phyloP scores from a whole-genome alignment of 164 flowering plant genomes.

The Liriodendron chinense region DNA sequence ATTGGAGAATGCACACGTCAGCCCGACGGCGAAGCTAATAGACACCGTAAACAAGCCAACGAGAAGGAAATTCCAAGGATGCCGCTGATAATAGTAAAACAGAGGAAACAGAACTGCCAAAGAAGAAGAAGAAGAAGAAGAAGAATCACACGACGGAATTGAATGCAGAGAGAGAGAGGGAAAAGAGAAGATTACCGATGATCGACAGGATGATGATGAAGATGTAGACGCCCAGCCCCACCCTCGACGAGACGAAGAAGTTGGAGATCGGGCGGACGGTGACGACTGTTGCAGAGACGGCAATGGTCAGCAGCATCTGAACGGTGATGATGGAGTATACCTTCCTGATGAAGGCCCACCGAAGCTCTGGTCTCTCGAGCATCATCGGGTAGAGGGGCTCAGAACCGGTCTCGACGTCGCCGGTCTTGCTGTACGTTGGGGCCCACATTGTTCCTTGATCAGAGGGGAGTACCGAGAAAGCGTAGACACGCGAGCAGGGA shows the following conservation, averaged over 20 bases:
- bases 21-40: constrained; percentile 48
- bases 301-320: constrained; percentile 64
- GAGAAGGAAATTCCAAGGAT: constrained; percentile 59
- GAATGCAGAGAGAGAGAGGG: neutral
- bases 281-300: constrained; percentile 50
- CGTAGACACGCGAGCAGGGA: neutral
- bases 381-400: constrained; percentile 55
- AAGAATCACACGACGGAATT: no score
- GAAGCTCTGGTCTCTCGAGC: constrained; percentile 61
- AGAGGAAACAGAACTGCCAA: constrained; percentile 52
- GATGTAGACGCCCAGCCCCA: constrained; percentile 13
- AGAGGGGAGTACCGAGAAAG: neutral
- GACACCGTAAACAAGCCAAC: constrained; percentile 51
- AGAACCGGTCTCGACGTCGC: constrained; percentile 47
- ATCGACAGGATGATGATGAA: constrained; percentile 14
- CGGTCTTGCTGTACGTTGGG: constrained; percentile 12
- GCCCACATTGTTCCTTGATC: constrained; percentile 21
- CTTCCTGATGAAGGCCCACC: constrained; percentile 82
- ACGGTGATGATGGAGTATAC: constrained; percentile 50
- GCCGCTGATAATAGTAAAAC: constrained; percentile 38
- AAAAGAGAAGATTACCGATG: neutral
- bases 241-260: constrained; percentile 9
- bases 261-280: constrained; percentile 11
- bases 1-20: constrained; percentile 56
- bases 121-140: neutral